A percentile compares a stretch with the other conserved stretches of the same genome.
Evolutionary conservation across 331 rosid species (phyloP).

Genomic region (Quercus tomentella): DNA sequence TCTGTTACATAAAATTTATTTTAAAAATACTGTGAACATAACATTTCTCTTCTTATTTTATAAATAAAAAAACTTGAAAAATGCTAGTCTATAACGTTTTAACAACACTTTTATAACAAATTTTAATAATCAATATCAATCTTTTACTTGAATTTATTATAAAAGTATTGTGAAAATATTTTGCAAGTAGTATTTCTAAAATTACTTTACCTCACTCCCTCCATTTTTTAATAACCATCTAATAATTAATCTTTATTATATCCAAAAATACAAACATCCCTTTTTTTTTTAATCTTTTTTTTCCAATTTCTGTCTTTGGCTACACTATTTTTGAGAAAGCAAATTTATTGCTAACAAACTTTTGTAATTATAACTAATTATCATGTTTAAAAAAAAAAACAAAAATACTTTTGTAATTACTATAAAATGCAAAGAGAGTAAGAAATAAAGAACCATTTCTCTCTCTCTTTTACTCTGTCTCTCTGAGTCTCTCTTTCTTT

Average conservation of each 20-base stretch:
- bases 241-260: too few relatives aligned
- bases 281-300: too few relatives aligned
- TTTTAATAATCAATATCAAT: too few relatives aligned
- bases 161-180: too few relatives aligned
- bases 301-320: too few relatives aligned
- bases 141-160: rapidly evolving
- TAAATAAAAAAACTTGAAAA: too few relatives aligned
- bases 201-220: too few relatives aligned
- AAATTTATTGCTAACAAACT: neutral
- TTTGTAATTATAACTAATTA: neutral
- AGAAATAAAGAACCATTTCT: neutral
- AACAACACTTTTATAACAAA: too few relatives aligned
- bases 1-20: too few relatives aligned
- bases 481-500: neutral
- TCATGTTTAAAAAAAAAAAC: neutral
- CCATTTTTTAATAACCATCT: too few relatives aligned
- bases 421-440: neutral
- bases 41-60: rapidly evolving
- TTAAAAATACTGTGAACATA: too few relatives aligned
- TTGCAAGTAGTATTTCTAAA: rapidly evolving
- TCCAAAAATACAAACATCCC: too few relatives aligned
- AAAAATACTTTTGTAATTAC: neutral
- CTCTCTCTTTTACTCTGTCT: neutral
- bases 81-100: rapidly evolving
- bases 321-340: neutral